Base-by-base conservation (phyloP, 768 basidiomycete genomes). In the Leccinum disarticulatum region DNA sequence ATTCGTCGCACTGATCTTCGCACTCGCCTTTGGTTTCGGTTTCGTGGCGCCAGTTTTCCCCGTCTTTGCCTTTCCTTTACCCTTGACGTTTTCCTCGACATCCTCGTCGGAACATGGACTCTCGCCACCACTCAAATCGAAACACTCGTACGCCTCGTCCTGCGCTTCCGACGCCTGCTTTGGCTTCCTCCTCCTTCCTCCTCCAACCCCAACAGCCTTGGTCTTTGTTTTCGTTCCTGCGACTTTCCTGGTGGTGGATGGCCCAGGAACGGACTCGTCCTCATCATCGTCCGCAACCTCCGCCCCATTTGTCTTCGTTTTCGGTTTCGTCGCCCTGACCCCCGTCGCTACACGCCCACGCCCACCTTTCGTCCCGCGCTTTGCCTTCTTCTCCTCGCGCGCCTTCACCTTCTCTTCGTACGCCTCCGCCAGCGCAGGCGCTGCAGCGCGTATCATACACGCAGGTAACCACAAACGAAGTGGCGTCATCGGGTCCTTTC, bases 401-500 rank as follows among this genome's bases (percentile, higher is more conserved):
- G 71, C 85, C 41, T 72, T 76, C 41, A 71, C 70, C 64, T 86
- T 90, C 11, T 77, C 80, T 59, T 91, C 84, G 62, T 80, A 94
- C 17, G 80, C 80, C 47, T 81, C 73, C 5, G 88, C 87, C 25
- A 95, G 68, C 4, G 74, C 73, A 9, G 91, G 89, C 60, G 86
- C 87, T 2, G 83, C 91, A 33, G 85, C 71, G 13, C 77, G 73
- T 11, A 95, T 82, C 80, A 96, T 87, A 55, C 81, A 86, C 25
- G 89, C 91, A 0, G 93, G 90, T 73, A 94, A 81, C 93, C 93
- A 96, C 11, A 93, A 70, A 14, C 88, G 80, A 52, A 87, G 70
- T 56, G 82, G 81, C 52, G 77, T 80, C n/a, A 77, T 73, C 0
- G 87, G 87, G 5, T 63, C 41, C 62, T 71, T 72, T 19, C 68